phyloP scores from a whole-genome alignment of 345 rosid genomes.

The Lepidium aucheri region DNA sequence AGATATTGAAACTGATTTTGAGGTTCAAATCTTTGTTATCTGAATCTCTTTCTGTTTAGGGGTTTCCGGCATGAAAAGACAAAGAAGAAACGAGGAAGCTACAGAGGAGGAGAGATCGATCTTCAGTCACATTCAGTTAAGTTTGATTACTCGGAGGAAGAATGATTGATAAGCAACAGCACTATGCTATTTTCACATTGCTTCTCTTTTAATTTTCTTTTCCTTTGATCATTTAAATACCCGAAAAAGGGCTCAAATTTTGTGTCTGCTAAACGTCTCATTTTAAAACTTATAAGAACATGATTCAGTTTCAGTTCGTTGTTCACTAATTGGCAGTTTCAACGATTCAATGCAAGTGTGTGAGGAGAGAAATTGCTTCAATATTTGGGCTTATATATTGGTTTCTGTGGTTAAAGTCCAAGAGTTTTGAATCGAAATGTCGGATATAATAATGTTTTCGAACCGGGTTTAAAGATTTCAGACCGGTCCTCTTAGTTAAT shows the following conservation, averaged over 20 bases:
- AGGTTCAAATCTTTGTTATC: neutral
- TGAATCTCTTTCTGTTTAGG: conserved; percentile 29
- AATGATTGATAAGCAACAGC: conserved; percentile 29
- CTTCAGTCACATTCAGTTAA: conserved; percentile 68
- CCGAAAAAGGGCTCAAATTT: conserved; percentile 13
- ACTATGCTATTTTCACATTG: neutral
- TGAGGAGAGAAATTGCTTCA: neutral
- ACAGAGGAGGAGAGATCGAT: conserved; percentile 93
- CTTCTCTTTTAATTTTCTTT: neutral
- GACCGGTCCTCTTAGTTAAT: neutral
- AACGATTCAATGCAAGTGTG: neutral
- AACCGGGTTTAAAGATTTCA: neutral
- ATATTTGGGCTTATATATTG: neutral
- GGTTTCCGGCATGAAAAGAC: conserved; percentile 94
- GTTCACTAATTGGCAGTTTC: neutral
- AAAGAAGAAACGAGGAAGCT: conserved; percentile 92
- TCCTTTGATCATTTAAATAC: neutral
- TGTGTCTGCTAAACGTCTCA: conserved; percentile 4
- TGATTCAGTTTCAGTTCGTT: neutral
- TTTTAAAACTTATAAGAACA: neutral
- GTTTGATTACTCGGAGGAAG: conserved; percentile 80
- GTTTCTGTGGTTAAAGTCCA: neutral
- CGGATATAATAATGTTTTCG: neutral
- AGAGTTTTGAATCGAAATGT: neutral
- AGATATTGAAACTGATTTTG: too few relatives aligned